Conservation (phyloP, 495 filamentous ascomycete species). For the Emericellopsis terricola region DNA sequence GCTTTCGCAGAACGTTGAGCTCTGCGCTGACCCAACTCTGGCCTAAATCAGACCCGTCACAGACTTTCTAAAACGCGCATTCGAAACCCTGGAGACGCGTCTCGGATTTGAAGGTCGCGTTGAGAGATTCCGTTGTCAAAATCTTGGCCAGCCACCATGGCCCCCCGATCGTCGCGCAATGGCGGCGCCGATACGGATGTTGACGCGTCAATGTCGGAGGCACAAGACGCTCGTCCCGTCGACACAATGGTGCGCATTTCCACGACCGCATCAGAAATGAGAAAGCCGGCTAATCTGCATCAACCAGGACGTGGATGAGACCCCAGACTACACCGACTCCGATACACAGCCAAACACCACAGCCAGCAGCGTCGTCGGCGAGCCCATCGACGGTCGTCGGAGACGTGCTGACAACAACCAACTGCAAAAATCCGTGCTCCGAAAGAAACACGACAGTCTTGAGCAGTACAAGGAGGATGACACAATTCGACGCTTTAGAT, state of each 20-base stretch:
- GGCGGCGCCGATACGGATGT: slow-evolving; percentile 32
- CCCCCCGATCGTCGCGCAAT: slow-evolving; percentile 32
- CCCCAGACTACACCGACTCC: slow-evolving; percentile 74
- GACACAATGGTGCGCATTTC: slow-evolving; percentile 28
- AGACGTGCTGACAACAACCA: slow-evolving; percentile 69
- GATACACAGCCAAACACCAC: slow-evolving; percentile 88
- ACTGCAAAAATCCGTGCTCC: slow-evolving; percentile 75
- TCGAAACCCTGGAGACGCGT: slow-evolving; percentile 27
- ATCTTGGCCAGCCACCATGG: slow-evolving; percentile 26
- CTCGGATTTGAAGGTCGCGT: slow-evolving; percentile 9
- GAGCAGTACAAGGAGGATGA: slow-evolving; percentile 95
- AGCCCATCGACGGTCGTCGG: slow-evolving; percentile 63
- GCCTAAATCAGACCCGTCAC: background rate
- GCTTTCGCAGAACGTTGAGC: no score
- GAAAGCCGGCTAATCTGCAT: no score
- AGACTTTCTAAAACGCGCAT: slow-evolving; percentile 10
- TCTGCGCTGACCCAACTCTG: no score
- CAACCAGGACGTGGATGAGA: slow-evolving; percentile 69
- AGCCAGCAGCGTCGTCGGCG: slow-evolving; percentile 71
- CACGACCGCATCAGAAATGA: no score
- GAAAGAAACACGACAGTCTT: slow-evolving; percentile 81
- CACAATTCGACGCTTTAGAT: slow-evolving; percentile 84
- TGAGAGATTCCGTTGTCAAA: slow-evolving; percentile 5
- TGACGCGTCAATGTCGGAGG: slow-evolving; percentile 42
- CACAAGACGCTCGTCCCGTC: slow-evolving; percentile 26